A percentile compares a stretch with the other conserved stretches of the same genome.
phyloP scores from a whole-genome alignment of 768 basidiomycete species.

The Lactarius sanguifluus region DNA sequence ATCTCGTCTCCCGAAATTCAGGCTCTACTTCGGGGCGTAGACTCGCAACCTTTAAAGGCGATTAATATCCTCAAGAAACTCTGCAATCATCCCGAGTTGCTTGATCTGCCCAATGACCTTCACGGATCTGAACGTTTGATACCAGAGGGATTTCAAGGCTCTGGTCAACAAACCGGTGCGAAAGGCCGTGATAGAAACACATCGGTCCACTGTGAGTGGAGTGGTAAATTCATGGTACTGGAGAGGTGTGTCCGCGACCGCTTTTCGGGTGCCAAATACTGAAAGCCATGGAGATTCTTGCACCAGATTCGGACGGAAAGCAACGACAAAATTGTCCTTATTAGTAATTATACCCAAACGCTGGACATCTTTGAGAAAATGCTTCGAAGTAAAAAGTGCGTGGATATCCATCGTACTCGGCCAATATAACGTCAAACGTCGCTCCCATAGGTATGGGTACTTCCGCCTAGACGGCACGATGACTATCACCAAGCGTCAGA shows the following conservation, averaged over 20 bases:
- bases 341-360: constrained; percentile 96
- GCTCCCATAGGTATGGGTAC: constrained; percentile 69
- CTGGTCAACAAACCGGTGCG: constrained; percentile 39
- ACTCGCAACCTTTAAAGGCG: constrained; percentile 94
- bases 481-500: constrained; percentile 89
- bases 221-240: constrained; percentile 91
- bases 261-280: background rate
- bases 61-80: constrained; percentile 94
- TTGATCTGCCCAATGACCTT: constrained; percentile 82
- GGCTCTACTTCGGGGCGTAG: constrained; percentile 77
- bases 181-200: constrained; percentile 46
- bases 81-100: constrained; percentile 91
- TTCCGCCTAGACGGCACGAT: constrained; percentile 95
- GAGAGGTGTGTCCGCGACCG: constrained; percentile 60
- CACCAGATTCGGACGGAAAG: constrained; percentile 79
- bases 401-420: constrained; percentile 5
- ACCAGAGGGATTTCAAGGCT: constrained; percentile 76
- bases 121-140: constrained; percentile 78
- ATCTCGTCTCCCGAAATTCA: constrained; percentile 93
- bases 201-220: constrained; percentile 73
- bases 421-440: constrained; percentile 19
- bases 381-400: constrained; percentile 80
- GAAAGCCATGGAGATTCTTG: constrained; percentile 60
- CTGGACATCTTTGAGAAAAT: constrained; percentile 91
- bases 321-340: constrained; percentile 93